Evolutionary conservation across 2,329 filamentous ascomycete genomes (phyloP).

Genomic region (Zalaria obscura): DNA sequence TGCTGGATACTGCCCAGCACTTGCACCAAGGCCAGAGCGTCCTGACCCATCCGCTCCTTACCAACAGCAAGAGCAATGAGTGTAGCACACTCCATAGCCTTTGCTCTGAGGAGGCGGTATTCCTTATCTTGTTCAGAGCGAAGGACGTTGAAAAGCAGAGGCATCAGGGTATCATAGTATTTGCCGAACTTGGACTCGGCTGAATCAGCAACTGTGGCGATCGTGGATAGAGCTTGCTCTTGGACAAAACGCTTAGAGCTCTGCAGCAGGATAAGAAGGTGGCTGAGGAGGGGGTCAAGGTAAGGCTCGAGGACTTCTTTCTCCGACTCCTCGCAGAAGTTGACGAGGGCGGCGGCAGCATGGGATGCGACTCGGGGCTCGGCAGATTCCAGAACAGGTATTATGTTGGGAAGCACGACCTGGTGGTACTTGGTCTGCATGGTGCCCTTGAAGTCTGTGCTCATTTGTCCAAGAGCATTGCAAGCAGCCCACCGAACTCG

Average conservation of each 20-base stretch:
- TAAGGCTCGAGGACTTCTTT: conserved; percentile 86
- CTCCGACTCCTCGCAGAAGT: conserved; percentile 97
- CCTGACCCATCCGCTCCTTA: conserved; percentile 76
- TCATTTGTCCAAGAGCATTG: conserved; percentile 99
- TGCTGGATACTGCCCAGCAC: conserved; percentile 77
- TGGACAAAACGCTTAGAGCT: conserved; percentile 93
- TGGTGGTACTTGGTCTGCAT: conserved; percentile 97
- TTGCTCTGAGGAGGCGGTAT: conserved; percentile 77
- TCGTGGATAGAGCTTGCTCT: conserved; percentile 93
- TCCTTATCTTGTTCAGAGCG: conserved; percentile 88
- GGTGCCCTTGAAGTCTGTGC: conserved; percentile 92
- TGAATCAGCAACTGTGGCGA: conserved; percentile 97
- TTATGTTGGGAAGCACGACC: conserved; percentile 74
- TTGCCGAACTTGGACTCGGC: conserved; percentile 88
- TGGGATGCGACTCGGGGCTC: conserved; percentile 94
- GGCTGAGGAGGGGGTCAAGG: conserved; percentile 71
- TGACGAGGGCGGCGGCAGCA: conserved; percentile 91
- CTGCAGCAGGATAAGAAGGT: conserved; percentile 75
- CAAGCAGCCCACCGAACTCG: conserved; percentile 95
- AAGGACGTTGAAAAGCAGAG: conserved; percentile 77
- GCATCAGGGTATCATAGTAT: conserved; percentile 95
- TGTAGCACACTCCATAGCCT: conserved; percentile 98
- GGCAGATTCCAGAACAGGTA: conserved; percentile 77
- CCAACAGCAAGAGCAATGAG: conserved; percentile 91
- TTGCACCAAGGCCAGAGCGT: conserved; percentile 77